Conservation (phyloP, 1,284 basidiomycete genomes). For the Sanguinoderma infundibulare region DNA sequence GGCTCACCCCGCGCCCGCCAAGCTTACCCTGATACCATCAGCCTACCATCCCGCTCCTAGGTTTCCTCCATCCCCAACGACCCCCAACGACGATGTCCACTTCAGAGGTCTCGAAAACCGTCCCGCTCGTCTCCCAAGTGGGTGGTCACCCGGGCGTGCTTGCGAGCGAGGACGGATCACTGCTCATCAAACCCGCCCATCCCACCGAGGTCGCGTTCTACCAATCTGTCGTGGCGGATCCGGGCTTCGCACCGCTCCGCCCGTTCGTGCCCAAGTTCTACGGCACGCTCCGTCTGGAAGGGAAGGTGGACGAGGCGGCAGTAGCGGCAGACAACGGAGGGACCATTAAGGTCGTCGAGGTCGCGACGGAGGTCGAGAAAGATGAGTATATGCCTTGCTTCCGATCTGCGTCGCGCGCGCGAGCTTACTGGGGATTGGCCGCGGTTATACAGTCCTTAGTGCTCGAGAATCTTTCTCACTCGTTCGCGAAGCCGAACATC, state of each 20-base stretch:
- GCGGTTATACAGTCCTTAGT: constrained; percentile 69
- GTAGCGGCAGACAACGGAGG: constrained; percentile 23
- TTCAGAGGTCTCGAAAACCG: not conserved
- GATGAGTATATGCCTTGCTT: constrained; percentile 45
- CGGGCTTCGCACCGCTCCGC: constrained; percentile 48
- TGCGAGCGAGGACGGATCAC: constrained; percentile 73
- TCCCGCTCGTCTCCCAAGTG: constrained; percentile 68
- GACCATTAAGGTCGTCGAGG: constrained; percentile 33
- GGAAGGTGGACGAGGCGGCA: constrained; percentile 47
- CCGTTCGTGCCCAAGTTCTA: constrained; percentile 75
- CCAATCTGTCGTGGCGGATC: constrained; percentile 54
- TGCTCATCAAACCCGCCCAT: constrained; percentile 86
- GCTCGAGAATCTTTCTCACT: constrained; percentile 80
- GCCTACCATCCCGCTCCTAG: constrained; percentile 3
- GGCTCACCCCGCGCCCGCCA: not conserved
- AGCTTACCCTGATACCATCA: constrained; percentile 21
- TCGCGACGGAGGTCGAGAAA: constrained; percentile 41
- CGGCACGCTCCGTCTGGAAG: constrained; percentile 76
- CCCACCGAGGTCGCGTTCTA: constrained; percentile 85
- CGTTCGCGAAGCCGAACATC: constrained; percentile 83
- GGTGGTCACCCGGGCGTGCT: constrained; percentile 87
- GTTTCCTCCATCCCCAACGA: not conserved
- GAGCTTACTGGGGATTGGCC: constrained; percentile 5
- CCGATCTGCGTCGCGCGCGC: not conserved
- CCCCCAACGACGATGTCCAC: constrained; percentile 9